Evolutionary conservation across 441 rosid species (phyloP).

Genomic region (Capsella rubella): DNA sequence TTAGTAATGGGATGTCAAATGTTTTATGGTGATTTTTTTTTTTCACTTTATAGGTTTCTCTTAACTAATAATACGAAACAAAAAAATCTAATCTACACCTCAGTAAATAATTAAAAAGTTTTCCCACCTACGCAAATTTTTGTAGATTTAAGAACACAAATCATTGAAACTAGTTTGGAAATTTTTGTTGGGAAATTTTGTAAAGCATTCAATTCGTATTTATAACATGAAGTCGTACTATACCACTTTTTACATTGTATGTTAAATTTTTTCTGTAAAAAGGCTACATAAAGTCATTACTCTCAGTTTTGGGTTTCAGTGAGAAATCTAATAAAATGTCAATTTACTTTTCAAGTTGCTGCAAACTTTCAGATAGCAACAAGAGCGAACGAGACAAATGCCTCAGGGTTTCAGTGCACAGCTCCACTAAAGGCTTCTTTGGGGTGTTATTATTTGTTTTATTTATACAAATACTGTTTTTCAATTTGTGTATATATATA

Average conservation of each 20-base stretch:
- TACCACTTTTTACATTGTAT: background rate
- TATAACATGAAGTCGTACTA: slow-evolving; percentile 1
- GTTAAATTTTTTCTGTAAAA: slow-evolving; percentile 7
- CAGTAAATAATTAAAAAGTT: background rate
- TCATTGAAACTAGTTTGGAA: background rate
- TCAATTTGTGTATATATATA: background rate
- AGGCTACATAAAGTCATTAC: slow-evolving; percentile 11
- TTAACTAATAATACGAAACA: background rate
- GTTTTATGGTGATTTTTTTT: too few relatives aligned
- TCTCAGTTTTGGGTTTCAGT: slow-evolving; percentile 42
- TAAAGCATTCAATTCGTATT: too few relatives aligned
- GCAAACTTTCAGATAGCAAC: slow-evolving; percentile 35
- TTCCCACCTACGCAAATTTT: background rate
- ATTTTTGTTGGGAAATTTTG: background rate
- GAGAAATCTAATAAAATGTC: slow-evolving; percentile 11
- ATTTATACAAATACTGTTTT: background rate
- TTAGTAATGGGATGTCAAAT: too few relatives aligned
- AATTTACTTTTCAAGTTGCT: slow-evolving; percentile 25
- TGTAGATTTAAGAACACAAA: slow-evolving; percentile 2
- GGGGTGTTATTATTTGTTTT: background rate
- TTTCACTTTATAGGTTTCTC: background rate
- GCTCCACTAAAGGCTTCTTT: slow-evolving; percentile 30
- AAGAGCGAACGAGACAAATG: slow-evolving; percentile 40
- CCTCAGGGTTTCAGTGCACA: slow-evolving; percentile 40
- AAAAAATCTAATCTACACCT: background rate